Conservation (phyloP, 768 basidiomycete genomes). For the Suillus weaverae region DNA sequence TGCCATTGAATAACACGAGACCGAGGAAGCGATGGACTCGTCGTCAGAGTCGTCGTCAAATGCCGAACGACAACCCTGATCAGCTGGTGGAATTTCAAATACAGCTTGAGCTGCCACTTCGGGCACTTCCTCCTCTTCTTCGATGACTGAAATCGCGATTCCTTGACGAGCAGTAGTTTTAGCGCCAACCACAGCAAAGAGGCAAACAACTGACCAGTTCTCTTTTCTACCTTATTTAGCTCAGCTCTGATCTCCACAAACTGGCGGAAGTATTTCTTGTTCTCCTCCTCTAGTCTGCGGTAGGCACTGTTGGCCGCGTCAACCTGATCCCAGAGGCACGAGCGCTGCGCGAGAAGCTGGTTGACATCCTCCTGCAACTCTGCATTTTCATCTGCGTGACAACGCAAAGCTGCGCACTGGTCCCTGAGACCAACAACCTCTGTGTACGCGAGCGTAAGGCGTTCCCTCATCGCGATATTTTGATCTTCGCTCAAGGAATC, state of each 20-base stretch:
- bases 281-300: not conserved
- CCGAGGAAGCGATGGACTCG: not conserved
- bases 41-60: slow-evolving; percentile 2
- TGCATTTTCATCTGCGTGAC: not conserved
- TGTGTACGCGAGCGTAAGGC: not conserved
- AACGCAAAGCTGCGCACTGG: not conserved
- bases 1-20: not conserved
- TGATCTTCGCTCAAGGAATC: not conserved
- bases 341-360: not conserved
- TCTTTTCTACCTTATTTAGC: not conserved
- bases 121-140: not conserved
- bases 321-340: not conserved
- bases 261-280: not conserved
- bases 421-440: not conserved
- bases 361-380: not conserved
- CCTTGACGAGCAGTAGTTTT: not conserved
- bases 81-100: not conserved
- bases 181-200: not conserved
- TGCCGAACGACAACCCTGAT: not conserved
- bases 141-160: not conserved
- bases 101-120: not conserved
- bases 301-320: not conserved
- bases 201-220: not conserved
- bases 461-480: not conserved
- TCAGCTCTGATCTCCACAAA: not conserved